Percentiles rank a stretch among this genome's conserved stretches.
Evolutionary conservation across 352 stramenopile species (phyloP).

Genomic region (Phytophthora hybrid): DNA sequence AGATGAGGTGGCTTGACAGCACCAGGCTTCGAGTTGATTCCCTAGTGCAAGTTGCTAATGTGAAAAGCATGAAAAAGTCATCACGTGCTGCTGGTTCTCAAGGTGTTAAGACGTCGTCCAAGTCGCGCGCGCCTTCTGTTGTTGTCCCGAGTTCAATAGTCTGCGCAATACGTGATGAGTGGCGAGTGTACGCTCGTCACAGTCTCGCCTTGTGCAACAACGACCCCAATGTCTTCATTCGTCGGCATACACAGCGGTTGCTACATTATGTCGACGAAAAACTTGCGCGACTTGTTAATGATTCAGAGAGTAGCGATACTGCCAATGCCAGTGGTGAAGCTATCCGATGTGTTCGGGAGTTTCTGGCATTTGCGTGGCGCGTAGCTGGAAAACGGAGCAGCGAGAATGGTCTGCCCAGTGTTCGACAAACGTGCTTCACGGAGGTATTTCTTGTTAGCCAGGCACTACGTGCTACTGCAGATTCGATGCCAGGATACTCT

Average conservation of each 20-base stretch:
- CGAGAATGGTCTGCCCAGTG: neutral
- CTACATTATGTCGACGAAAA: conserved; percentile 32
- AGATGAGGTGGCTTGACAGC: conserved; percentile 44
- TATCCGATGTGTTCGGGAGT: conserved; percentile 48
- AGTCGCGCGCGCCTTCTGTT: neutral
- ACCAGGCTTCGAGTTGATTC: conserved; percentile 39
- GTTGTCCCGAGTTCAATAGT: conserved; percentile 10
- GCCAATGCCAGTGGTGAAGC: neutral
- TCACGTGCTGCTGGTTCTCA: neutral
- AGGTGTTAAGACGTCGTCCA: neutral
- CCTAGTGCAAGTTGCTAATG: conserved; percentile 7
- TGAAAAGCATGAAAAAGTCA: conserved; percentile 12
- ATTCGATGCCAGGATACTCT: conserved; percentile 31
- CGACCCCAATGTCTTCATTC: conserved; percentile 64
- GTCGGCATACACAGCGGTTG: conserved; percentile 36
- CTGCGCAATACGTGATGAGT: conserved; percentile 39
- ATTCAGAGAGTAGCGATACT: conserved; percentile 1
- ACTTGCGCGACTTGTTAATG: conserved; percentile 14
- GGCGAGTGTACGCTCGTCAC: conserved; percentile 43
- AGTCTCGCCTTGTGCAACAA: conserved; percentile 55
- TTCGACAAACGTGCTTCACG: conserved; percentile 43
- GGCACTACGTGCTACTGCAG: conserved; percentile 34
- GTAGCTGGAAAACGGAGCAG: conserved; percentile 44
- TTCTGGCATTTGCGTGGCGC: conserved; percentile 54
- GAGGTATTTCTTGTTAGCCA: conserved; percentile 57